Base-by-base conservation (phyloP, 192 early-diverging fungal genomes). In the Backusella psychrophila region DNA sequence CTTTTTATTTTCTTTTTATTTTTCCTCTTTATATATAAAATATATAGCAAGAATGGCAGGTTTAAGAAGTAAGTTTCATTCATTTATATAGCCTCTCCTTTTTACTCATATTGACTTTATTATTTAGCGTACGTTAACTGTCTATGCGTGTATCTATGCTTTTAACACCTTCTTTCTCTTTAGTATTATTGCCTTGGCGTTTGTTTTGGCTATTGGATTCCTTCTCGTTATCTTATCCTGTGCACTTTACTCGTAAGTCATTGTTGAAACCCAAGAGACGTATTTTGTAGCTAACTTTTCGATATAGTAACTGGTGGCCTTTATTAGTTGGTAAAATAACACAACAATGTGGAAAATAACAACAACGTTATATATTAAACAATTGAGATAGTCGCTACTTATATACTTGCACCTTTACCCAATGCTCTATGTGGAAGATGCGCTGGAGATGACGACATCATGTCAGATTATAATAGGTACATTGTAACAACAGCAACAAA, bases 211-310 rank as follows among this genome's bases (percentile, higher is more conserved):
- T 15, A 83, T 88, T 71, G 97, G 97, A 34, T 96, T 97, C 76
- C 87, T 99, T 77, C 88, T 96, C 33, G 95, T 95, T 72, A 97
- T 98, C 79, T 90, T 99, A 69, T 98, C 96, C 15, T 97, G 96
- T 78, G 97, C 97, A 36, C 85, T 98, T 73, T 96, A 93, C 87
- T 90, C 85, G 94, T 95, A 86, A 71, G 87, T 59, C 15, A 36
- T 19, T n/a, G 1, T 33, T 56, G 66, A 5, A 33, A 6, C n/a
- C 36, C 34, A 74, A 19, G 14, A 44, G 4, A 44, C 15, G 42
- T 44, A 21, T 39, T 39, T 39, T 39, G 38, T 39, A 34, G 31
- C 42, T 52, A 19, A 56, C 39, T 59, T 53, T 73, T 19, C 21
- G 29, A 33, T 71, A n/a, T 59, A 95, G 94, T 79, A 98, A 96